Percentiles rank a stretch among this genome's conserved stretches.
phyloP scores from a whole-genome alignment of 179 eudicot genomes.

The Gypsophila paniculata region DNA sequence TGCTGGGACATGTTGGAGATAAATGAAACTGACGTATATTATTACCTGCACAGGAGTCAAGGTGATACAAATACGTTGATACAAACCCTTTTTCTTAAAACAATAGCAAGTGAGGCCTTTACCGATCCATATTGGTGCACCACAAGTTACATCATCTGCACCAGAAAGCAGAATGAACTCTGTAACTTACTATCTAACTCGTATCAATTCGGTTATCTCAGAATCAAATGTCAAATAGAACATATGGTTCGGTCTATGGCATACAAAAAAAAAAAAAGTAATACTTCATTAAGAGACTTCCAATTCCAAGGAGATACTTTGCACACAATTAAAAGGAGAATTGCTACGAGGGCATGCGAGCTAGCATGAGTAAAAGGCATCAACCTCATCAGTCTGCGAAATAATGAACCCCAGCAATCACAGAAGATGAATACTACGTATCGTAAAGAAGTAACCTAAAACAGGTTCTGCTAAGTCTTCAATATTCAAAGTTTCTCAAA shows the following conservation, averaged over 20 bases:
- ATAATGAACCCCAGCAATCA: not conserved
- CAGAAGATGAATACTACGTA: not conserved
- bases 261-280: not conserved
- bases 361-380: not conserved
- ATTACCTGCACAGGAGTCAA: conserved; percentile 65
- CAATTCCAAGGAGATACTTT: not conserved
- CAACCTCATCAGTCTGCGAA: not conserved
- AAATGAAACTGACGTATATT: not conserved
- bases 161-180: not conserved
- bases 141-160: conserved; percentile 67
- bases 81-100: conserved; percentile 56
- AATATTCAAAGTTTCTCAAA: too few relatives aligned
- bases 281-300: not conserved
- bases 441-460: too few relatives aligned
- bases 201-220: not conserved
- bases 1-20: not conserved
- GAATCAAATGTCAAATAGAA: not conserved
- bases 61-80: conserved; percentile 47
- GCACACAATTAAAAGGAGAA: not conserved
- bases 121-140: conserved; percentile 54
- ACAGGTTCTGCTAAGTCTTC: too few relatives aligned
- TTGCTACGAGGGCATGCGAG: not conserved
- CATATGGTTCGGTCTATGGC: not conserved
- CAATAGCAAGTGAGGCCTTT: conserved; percentile 75
- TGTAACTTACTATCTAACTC: not conserved